Evolutionary conservation across 1,284 basidiomycete genomes (phyloP), one percentile per base, ranked within the genome.

Genomic region (Schizophyllum commune): DNA sequence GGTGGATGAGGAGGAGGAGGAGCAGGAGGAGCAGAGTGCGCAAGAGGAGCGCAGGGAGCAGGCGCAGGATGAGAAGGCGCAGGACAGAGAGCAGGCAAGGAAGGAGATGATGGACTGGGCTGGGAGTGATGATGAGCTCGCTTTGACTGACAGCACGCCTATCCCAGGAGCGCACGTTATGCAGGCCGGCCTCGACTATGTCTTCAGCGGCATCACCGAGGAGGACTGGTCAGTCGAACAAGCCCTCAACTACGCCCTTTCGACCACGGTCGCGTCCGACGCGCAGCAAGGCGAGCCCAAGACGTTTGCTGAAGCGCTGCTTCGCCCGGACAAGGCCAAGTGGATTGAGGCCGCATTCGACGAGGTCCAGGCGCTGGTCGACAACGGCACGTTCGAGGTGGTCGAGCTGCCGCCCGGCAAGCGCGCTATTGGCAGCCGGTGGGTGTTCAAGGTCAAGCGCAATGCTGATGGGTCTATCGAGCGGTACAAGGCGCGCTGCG

Each of bases 391-490:
- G 1, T 67, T 64, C 21, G 63, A 65, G 57, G 19, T 64, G 0
- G 65, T 65, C 0, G 59, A 64, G 34, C 19, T 64, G 0, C 63
- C 65, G 1, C 56, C 55, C 0, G 65, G 62, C 5, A 47, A 47
- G 13, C 59, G 57, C 21, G 64, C 61, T 5, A 65, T 66, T 34
- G 62, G 62, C 2, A 57, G 54, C n/a, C n/a, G n/a, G n/a, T n/a
- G n/a, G n/a, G n/a, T n/a, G n/a, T n/a, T n/a, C n/a, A n/a, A n/a
- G n/a, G n/a, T n/a, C n/a, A n/a, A n/a, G n/a, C n/a, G n/a, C n/a
- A n/a, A n/a, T n/a, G n/a, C n/a, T n/a, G n/a, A n/a, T n/a, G n/a
- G n/a, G n/a, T n/a, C n/a, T n/a, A n/a, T n/a, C n/a, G n/a, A n/a
- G n/a, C n/a, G n/a, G n/a, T n/a, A n/a, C n/a, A n/a, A n/a, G n/a